Percentiles rank a stretch among this genome's conserved stretches.
Evolutionary conservation across 345 rosid genomes (phyloP).

Genomic region (Dipteronia sinensis): DNA sequence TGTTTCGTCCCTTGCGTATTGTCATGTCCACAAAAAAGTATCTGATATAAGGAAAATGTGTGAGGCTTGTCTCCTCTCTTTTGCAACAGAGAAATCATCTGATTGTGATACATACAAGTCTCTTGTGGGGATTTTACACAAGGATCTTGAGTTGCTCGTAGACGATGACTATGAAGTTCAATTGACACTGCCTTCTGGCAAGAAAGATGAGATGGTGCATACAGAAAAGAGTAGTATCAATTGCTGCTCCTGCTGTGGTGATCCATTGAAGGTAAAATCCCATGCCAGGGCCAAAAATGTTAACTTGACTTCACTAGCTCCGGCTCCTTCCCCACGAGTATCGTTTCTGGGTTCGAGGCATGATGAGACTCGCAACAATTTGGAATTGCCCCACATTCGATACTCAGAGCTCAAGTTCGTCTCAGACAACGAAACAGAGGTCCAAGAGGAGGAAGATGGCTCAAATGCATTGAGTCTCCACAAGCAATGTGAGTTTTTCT

Average conservation of each 20-base stretch:
- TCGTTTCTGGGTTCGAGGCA: constrained; percentile 26
- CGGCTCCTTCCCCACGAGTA: constrained; percentile 75
- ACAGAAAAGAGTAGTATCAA: constrained; percentile 29
- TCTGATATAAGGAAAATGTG: constrained; percentile 82
- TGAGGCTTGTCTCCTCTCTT: constrained; percentile 89
- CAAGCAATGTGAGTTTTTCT: constrained; percentile 32
- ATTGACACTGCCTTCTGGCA: constrained; percentile 35
- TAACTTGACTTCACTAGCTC: constrained; percentile 44
- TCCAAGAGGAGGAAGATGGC: constrained; percentile 34
- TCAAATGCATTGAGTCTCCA: constrained; percentile 23
- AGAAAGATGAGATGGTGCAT: constrained; percentile 35
- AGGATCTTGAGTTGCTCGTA: constrained; percentile 70
- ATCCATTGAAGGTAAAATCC: constrained; percentile 55
- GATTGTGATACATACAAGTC: constrained; percentile 79
- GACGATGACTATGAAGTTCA: constrained; percentile 64
- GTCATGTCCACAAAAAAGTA: constrained; percentile 81
- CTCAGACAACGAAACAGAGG: constrained; percentile 40
- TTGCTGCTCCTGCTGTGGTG: constrained; percentile 74
- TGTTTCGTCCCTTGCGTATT: constrained; percentile 74
- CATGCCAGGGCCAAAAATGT: constrained; percentile 31
- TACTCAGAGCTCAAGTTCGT: constrained; percentile 44
- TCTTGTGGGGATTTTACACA: constrained; percentile 71
- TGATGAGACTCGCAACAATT: constrained; percentile 26
- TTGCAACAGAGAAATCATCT: constrained; percentile 77
- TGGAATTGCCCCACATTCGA: constrained; percentile 38